Base-by-base conservation (phyloP, 140 eudicot genomes). In the Erigeron philadelphicus region DNA sequence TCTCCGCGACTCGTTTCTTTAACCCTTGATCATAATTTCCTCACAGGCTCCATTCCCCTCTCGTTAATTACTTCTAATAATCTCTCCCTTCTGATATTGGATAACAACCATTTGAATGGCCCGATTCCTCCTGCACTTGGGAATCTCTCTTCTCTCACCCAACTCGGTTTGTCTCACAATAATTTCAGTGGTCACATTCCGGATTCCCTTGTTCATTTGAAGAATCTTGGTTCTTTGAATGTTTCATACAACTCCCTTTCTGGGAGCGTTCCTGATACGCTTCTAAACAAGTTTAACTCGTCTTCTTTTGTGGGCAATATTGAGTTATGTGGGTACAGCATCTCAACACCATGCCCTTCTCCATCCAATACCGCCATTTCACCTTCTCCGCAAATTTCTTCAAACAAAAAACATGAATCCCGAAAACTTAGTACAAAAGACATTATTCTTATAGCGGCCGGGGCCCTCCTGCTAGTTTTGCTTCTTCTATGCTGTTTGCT, bases 291-390 rank as follows among this genome's bases (percentile, higher is more conserved):
- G 49, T 74, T 78, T 35, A 85, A 83, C 19, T 87, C 87, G 7
- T 81, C 80, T 63, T 85, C 97, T 13, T 93, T 93, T 67, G 86
- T 83, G 4, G 99, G 99, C 11, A 93, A 93, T 66, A 1, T 89
- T 63, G 81, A 85, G 80, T 74, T 93, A 13, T 93, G 99, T 52
- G 97, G 99, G 17, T 93, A 81, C 64, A 83, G 86, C 57, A 11
- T 71, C 57, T 78, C 89, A 13, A 68, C 84, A 7, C 85, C 86
- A 9, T 89, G 97, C 58, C 79, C 86, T 67, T 58, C 80, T 62
- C 65, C 86, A n/a, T 67, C 85, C 3, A 53, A 44, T 76, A 40
- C 77, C 84, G 4, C 77, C 84, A 4, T 64, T 80, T 65, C 83
- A 15, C 62, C 78, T 19, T 21, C 65, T 19, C 60, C 81, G 15